These are phyloP conservation scores for Spirogloea muscicola DNA, from an alignment of 139 green algal species.

Conservation along the genomic window DNA sequence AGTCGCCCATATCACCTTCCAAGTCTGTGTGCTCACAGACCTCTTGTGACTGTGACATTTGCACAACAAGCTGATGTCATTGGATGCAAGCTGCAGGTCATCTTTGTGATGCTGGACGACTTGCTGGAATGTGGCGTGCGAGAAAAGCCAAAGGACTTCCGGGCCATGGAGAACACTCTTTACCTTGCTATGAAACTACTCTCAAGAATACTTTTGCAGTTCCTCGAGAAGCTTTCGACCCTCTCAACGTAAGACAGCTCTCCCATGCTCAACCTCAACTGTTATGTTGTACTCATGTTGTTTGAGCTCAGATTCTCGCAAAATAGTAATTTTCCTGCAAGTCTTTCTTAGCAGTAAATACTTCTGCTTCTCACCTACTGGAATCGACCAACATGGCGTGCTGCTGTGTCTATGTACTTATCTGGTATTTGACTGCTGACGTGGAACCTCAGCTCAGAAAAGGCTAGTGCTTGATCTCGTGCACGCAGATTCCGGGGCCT, in stretches of 20 bases:
- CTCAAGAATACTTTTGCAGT: slow-evolving; percentile 62
- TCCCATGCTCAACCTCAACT: background rate
- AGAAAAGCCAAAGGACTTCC: slow-evolving; percentile 13
- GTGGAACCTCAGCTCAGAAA: too few species aligned
- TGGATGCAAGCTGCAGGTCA: slow-evolving; percentile 50
- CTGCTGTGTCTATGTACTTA: too few species aligned
- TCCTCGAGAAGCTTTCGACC: background rate
- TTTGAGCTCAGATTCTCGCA: background rate
- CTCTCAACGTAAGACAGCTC: slow-evolving; percentile 9
- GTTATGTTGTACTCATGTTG: background rate
- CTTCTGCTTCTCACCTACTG: too few species aligned
- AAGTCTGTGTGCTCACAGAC: too few species aligned
- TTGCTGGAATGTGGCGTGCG: slow-evolving; percentile 11
- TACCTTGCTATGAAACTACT: slow-evolving; percentile 58
- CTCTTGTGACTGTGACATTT: background rate
- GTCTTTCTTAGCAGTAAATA: too few species aligned
- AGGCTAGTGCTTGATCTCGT: too few species aligned
- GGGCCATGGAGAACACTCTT: slow-evolving; percentile 57
- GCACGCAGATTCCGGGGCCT: slow-evolving; percentile 34
- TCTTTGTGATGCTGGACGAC: slow-evolving; percentile 56
- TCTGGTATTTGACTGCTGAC: too few species aligned
- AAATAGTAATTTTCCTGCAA: too few species aligned
- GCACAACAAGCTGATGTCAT: slow-evolving; percentile 51
- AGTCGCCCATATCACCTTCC: too few species aligned
- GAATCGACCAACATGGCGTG: too few species aligned